Base-by-base conservation (phyloP, 805 yeast species). In the Hanseniaspora valbyensis region DNA sequence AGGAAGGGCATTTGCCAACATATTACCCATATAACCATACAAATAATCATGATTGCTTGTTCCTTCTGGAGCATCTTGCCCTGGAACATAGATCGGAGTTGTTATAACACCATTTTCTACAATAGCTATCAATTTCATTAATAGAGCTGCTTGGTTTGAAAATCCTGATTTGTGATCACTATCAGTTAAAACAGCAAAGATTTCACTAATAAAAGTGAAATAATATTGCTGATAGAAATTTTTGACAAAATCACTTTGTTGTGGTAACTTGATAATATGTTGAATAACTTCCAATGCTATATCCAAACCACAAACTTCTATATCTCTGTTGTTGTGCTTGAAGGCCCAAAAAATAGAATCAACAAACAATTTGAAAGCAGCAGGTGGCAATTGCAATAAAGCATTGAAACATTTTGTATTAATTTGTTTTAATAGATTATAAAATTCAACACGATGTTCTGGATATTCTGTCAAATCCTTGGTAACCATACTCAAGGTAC, bases 301-400 rank as follows among this genome's bases (percentile, higher is more conserved):
- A 36, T 81, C 77, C 58, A 92, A 75, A 25, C 98, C 99, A 50
- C 81, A 81, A 55, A 83, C 89, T 66, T 92, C 98, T 51, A 92
- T 96, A 51, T 90, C 97, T 65, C 97, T 80, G 67, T 92, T 89
- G 61, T 89, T 92, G 66, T 92, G 99, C 68, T 92, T 90, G 66
- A 92, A 85, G 0, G 97, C 96, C 99, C 99, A 92, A 61, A 92
- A 72, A 42, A 95, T 89, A 2, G 97, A 95, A 67, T 88, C 90
- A 54, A 92, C 80, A 52, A 92, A 82, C 53, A 87, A 76, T 62
- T 84, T 88, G 75, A 92, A 90, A 22, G 95, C 95, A 55, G 80
- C 88, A 2, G 94, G 90, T 9, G 96, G 94, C 56, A 92, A 75
- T 65, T 87, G 84, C 54, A 87, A 72, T 57, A 92, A 73, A 0